These are phyloP conservation scores for Acacia melanoxylon DNA, from an alignment of 306 rosid genomes.

Conservation along the genomic window DNA sequence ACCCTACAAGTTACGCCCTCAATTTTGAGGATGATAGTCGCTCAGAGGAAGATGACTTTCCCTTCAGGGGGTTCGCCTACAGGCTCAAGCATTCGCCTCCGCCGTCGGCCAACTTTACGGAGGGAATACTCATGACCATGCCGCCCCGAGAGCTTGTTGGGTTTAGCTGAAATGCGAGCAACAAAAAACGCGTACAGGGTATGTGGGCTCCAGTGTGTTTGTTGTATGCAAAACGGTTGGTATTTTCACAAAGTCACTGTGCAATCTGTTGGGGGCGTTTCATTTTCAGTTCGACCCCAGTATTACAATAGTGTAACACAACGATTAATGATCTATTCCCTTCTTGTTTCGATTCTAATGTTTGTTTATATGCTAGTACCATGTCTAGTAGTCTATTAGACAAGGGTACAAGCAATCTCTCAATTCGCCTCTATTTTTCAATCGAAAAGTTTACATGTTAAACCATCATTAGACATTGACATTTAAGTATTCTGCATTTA, in stretches of 20 bases:
- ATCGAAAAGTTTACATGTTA: too few relatives aligned
- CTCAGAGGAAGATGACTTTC: background rate
- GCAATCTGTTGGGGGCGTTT: background rate
- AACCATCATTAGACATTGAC: background rate
- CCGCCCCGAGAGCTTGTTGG: constrained; percentile 18
- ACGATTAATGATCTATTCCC: background rate
- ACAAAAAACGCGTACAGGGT: background rate
- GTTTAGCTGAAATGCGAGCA: background rate
- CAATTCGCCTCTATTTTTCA: too few relatives aligned
- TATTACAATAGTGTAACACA: background rate
- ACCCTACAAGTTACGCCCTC: constrained; percentile 46
- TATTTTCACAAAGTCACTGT: background rate
- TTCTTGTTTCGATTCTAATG: background rate
- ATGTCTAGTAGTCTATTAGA: too few relatives aligned
- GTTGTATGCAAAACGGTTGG: background rate
- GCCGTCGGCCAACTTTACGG: background rate
- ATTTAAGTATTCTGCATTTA: background rate
- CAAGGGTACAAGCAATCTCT: background rate
- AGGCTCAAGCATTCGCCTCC: constrained; percentile 18
- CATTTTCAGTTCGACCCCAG: background rate
- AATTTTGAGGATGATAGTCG: constrained; percentile 40
- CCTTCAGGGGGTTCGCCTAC: constrained; percentile 26
- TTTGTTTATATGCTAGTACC: background rate
- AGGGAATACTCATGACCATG: background rate
- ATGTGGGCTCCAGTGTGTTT: background rate